A percentile compares a stretch with the other conserved stretches of the same genome.
Conservation (phyloP, 164 flowering plant species). For the Annona squamosa region DNA sequence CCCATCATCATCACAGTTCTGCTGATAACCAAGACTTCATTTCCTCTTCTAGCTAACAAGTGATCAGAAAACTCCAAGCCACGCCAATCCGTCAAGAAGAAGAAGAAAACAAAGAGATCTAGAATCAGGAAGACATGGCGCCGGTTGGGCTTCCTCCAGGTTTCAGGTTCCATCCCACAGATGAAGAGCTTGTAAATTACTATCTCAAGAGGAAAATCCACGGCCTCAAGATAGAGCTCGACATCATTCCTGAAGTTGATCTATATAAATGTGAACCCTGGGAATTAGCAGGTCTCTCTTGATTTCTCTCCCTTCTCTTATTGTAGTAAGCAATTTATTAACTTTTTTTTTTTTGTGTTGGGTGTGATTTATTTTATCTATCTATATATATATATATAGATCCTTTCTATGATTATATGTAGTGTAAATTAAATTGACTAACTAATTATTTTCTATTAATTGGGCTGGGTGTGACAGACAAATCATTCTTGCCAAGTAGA, state of each 20-base stretch:
- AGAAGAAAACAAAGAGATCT: background rate
- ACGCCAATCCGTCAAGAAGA: background rate
- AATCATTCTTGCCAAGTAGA: constrained; percentile 79
- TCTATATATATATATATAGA: too few species aligned
- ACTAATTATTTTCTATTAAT: too few species aligned
- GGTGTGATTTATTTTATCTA: background rate
- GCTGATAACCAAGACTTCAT: background rate
- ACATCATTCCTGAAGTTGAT: constrained; percentile 89
- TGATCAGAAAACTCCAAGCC: too few species aligned
- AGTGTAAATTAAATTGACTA: too few species aligned
- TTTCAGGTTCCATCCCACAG: constrained; percentile 87
- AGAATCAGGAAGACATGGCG: constrained; percentile 35
- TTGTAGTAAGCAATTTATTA: background rate
- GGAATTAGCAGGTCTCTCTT: constrained; percentile 63
- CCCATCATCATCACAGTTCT: constrained; percentile 6
- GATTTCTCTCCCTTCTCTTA: background rate
- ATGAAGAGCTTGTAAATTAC: constrained; percentile 84
- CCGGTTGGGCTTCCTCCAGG: constrained; percentile 88
- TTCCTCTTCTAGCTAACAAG: background rate
- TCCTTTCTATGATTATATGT: background rate
- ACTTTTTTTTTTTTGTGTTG: background rate
- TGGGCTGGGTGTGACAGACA: constrained; percentile 30
- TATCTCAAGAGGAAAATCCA: constrained; percentile 79
- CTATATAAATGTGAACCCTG: constrained; percentile 96
- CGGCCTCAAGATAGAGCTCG: constrained; percentile 76